Base-by-base conservation (phyloP, 169 alveolate genomes). In the Ichthyophthirius multifiliis region DNA sequence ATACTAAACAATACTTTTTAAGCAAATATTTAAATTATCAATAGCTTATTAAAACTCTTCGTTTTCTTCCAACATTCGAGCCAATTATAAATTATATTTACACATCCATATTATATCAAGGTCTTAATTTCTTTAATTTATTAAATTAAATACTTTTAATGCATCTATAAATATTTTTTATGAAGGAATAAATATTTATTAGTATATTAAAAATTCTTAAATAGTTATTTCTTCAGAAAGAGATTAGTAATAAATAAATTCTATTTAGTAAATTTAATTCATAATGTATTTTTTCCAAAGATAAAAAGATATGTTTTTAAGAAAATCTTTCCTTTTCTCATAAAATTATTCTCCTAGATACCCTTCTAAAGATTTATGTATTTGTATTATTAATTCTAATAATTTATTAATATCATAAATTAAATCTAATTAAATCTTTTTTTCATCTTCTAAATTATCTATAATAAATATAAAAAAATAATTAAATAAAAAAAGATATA, bases 321-420 rank as follows among this genome's bases (percentile, higher is more conserved):
- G 88, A 16, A 85, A 76, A 45, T 89, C 94, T n/a, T 81, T 34
- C 47, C 91, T 77, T 15, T 85, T 73, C 6, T 80, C 73, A 9
- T 80, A 46, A 65, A 76, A 89, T 45, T 76, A 48, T 4, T 83
- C 35, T 1, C 94, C 94, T 15, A 89, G 64, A 0, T 89, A 89
- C 16, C 94, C 94, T 0, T 83, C 63, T 6, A 85, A 34, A 4
- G 87, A 62, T 30, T 82, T 89, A 46, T 78, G 85, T 2, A 84
- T 45, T 6, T 76, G 83, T 43, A 83, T 65, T 32, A 85, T 71
- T 20, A 89, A 43, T 27, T 86, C 89, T 3, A 65, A 65, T 0
- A 86, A 62, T 46, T 75, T 34, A 41, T 79, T 84, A 4, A 89
- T 35, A 76, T 86, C 86, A 78, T 85, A 89, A 23, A 45, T 37